Conservation (phyloP, 2,329 filamentous ascomycete species). For the Penicillium rolfsii region DNA sequence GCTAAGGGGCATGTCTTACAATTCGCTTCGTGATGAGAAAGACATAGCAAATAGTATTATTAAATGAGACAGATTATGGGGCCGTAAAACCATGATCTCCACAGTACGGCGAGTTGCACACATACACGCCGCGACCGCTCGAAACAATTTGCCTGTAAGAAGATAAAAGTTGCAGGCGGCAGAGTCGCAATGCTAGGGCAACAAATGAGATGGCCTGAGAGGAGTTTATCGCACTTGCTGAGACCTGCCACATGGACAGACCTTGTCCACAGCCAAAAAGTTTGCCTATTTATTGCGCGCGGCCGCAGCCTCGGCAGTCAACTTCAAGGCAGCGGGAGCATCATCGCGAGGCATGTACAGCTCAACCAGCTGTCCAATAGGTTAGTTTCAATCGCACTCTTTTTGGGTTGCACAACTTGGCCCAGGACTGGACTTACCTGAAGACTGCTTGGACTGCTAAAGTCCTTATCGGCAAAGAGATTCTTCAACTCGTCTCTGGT, state of each 20-base stretch:
- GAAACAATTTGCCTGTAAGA: neutral
- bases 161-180: neutral
- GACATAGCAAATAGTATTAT: neutral
- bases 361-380: conserved; percentile 71
- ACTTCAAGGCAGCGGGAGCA: conserved; percentile 69
- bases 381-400: conserved; percentile 16
- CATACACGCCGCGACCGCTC: neutral
- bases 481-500: conserved; percentile 69
- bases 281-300: conserved; percentile 58
- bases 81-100: conserved; percentile 1
- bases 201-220: neutral
- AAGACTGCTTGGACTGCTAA: conserved; percentile 57
- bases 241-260: neutral
- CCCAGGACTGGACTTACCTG: conserved; percentile 38
- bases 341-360: conserved; percentile 79
- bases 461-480: conserved; percentile 66
- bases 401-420: neutral
- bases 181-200: neutral
- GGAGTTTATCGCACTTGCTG: neutral
- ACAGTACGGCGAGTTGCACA: neutral
- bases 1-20: neutral
- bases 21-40: neutral
- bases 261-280: neutral
- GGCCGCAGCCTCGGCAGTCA: conserved; percentile 72
- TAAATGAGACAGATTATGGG: neutral